These are phyloP conservation scores for Colletotrichum horii DNA, from an alignment of 2,329 filamentous ascomycete genomes.

Conservation along the genomic window DNA sequence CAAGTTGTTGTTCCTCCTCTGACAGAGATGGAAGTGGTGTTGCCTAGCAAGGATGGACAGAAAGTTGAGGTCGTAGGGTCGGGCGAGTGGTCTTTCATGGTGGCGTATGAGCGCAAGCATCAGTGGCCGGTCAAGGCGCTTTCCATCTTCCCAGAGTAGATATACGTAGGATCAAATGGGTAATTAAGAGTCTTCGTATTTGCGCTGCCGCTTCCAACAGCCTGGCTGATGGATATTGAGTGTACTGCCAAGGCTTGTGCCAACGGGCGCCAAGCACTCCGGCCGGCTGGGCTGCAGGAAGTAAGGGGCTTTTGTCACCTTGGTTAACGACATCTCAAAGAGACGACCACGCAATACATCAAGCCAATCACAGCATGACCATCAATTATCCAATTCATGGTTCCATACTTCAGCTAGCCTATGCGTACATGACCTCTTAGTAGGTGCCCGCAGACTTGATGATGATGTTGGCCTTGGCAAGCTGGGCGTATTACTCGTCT, in stretches of 20 bases:
- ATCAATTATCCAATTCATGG: not conserved
- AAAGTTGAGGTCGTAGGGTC: not conserved
- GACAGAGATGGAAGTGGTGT: constrained; percentile 13
- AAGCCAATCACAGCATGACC: not conserved
- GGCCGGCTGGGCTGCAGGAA: not conserved
- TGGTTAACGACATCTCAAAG: not conserved
- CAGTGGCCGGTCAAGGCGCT: constrained; percentile 1
- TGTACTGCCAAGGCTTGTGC: not conserved
- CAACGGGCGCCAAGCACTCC: not conserved
- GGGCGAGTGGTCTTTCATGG: not conserved
- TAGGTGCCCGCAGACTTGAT: constrained; percentile 2
- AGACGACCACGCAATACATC: not conserved
- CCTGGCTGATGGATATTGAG: not conserved
- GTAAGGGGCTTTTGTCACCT: not conserved
- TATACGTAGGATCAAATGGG: not conserved
- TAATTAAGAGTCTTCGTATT: not conserved
- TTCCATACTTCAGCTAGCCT: not conserved
- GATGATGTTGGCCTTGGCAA: not conserved
- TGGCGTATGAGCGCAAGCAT: not conserved
- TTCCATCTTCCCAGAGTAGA: not conserved
- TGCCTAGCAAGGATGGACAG: not conserved
- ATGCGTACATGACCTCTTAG: not conserved
- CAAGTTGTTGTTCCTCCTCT: constrained; percentile 9
- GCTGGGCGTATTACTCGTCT: not conserved
- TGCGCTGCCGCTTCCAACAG: not conserved